phyloP scores from a whole-genome alignment of 257 asterid species.

The Avicennia marina region DNA sequence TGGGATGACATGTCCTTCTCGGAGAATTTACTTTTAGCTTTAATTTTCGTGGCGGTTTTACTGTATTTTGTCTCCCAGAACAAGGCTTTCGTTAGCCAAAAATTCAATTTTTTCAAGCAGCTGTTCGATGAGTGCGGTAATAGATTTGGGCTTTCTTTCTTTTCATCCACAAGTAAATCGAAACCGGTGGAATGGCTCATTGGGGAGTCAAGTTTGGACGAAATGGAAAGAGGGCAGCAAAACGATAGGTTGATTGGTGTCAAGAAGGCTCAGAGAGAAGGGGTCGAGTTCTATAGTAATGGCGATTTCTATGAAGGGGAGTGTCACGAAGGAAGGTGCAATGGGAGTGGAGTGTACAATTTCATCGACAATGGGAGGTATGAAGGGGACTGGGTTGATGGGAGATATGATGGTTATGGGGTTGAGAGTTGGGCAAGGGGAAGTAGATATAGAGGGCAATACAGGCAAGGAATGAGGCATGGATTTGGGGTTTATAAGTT shows the following conservation, averaged over 20 bases:
- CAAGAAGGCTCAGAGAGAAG: conserved; percentile 31
- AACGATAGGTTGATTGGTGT: background rate
- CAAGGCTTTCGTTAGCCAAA: conserved; percentile 22
- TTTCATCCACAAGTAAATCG: conserved; percentile 15
- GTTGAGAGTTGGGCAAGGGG: conserved; percentile 67
- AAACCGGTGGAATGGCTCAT: conserved; percentile 57
- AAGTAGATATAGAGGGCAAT: conserved; percentile 58
- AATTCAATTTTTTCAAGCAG: conserved; percentile 22
- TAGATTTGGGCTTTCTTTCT: conserved; percentile 22
- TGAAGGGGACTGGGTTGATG: conserved; percentile 75
- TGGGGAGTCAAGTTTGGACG: conserved; percentile 28
- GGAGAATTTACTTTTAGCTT: conserved; percentile 41
- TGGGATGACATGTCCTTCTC: conserved; percentile 36
- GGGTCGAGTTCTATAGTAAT: conserved; percentile 55
- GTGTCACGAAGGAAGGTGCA: conserved; percentile 57
- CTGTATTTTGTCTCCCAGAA: conserved; percentile 36
- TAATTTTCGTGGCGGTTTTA: conserved; percentile 41
- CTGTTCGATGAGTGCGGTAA: conserved; percentile 12
- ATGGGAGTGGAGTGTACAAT: conserved; percentile 66
- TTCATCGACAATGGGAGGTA: conserved; percentile 51
- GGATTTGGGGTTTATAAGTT: conserved; percentile 57
- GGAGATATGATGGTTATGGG: conserved; percentile 64
- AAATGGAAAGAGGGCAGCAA: background rate
- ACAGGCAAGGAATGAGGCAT: conserved; percentile 55
- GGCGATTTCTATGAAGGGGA: conserved; percentile 72